Percentiles rank a stretch among this genome's conserved stretches.
Evolutionary conservation across 768 basidiomycete species (phyloP).

Genomic region (Lentinula aciculospora): DNA sequence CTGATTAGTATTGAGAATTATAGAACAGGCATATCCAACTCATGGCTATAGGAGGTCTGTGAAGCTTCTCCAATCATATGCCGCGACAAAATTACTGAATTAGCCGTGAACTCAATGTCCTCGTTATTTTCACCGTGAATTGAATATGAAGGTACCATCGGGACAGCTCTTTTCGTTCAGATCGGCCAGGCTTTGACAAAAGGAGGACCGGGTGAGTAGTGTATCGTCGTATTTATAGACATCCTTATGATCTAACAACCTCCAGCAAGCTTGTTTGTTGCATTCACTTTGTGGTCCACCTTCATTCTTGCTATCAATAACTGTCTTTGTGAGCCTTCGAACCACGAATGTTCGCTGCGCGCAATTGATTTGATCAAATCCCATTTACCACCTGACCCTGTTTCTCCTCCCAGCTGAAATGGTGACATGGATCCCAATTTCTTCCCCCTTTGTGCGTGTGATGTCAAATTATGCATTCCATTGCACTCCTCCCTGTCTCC

Average conservation of each 20-base stretch:
- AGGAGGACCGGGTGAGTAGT: constrained; percentile 56
- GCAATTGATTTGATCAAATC: not conserved
- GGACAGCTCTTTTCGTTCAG: constrained; percentile 71
- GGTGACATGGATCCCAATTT: constrained; percentile 78
- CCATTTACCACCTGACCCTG: not conserved
- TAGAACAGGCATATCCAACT: constrained; percentile 48
- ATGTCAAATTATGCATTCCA: not conserved
- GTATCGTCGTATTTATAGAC: constrained; percentile 18
- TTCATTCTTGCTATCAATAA: constrained; percentile 45
- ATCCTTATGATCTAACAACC: constrained; percentile 15
- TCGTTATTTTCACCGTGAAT: not conserved
- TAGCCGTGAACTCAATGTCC: not conserved
- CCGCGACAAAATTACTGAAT: no score
- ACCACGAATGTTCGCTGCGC: no score
- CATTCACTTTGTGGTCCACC: constrained; percentile 43
- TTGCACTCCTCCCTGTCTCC: no score
- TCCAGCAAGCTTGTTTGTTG: constrained; percentile 43
- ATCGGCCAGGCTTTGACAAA: constrained; percentile 55
- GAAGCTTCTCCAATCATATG: not conserved
- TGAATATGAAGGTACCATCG: constrained; percentile 53
- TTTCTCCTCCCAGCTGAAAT: constrained; percentile 57
- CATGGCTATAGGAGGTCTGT: constrained; percentile 44
- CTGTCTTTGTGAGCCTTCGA: constrained; percentile 30
- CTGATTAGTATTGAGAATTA: not conserved
- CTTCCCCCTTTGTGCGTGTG: constrained; percentile 60